Conservation (phyloP, 1,139 yeast species). For the Debaryomycetaceae sp. region DNA sequence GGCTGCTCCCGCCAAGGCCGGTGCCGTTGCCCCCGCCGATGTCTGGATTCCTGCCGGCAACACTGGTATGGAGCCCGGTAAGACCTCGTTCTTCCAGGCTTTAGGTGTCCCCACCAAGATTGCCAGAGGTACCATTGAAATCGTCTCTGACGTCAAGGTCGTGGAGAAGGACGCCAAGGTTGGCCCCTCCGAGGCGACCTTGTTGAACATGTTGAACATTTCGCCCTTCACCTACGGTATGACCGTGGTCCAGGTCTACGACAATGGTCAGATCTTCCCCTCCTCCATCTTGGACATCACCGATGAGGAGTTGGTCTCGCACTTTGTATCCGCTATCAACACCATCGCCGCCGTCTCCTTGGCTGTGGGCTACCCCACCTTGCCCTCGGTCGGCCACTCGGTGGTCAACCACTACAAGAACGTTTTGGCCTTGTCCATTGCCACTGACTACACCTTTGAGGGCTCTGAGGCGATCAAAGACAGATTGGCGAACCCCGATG, state of each 20-base stretch:
- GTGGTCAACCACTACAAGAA: constrained; percentile 99
- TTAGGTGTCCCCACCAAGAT: constrained; percentile 99
- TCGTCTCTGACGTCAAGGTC: constrained; percentile 94
- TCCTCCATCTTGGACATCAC: constrained; percentile 95
- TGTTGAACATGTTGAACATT: constrained; percentile 98
- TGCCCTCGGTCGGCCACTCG: constrained; percentile 99
- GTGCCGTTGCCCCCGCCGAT: constrained; percentile 98
- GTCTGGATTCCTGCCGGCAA: constrained; percentile 98
- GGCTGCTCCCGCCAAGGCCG: constrained; percentile 99
- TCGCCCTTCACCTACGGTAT: constrained; percentile 99
- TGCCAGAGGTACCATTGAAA: constrained; percentile 99
- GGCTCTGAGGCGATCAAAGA: constrained; percentile 99
- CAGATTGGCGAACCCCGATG: constrained; percentile 72
- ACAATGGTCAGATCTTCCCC: constrained; percentile 97
- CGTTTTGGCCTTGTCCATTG: constrained; percentile 94
- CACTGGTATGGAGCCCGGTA: constrained; percentile 99
- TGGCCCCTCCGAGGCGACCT: constrained; percentile 99
- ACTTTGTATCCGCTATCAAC: constrained; percentile 88
- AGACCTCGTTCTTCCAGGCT: constrained; percentile 99
- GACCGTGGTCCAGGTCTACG: constrained; percentile 93
- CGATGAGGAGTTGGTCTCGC: constrained; percentile 88
- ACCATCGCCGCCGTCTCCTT: constrained; percentile 93
- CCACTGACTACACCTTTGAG: constrained; percentile 98
- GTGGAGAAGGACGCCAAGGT: constrained; percentile 78
- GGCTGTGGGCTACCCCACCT: constrained; percentile 98